Percentiles rank a stretch among this genome's conserved stretches.
phyloP scores from a whole-genome alignment of 164 flowering plant species.

The Vitis vinifera region DNA sequence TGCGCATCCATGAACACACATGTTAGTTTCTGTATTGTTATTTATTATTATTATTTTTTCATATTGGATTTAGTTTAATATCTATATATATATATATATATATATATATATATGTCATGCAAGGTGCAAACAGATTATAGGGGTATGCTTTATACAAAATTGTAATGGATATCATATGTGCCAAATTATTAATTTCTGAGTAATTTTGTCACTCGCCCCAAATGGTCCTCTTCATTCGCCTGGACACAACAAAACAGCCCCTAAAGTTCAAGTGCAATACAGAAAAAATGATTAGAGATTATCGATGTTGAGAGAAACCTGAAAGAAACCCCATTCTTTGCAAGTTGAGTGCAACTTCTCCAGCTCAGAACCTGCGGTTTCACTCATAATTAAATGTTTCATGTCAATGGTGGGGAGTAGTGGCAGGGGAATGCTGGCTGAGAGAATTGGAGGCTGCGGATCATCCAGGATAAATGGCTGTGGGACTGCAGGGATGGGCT shows the following conservation, averaged over 20 bases:
- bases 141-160: no score
- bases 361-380: constrained; percentile 17
- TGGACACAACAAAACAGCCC: no score
- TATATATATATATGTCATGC: no score
- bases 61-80: no score
- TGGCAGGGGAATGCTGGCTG: neutral
- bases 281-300: no score
- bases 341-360: constrained; percentile 38
- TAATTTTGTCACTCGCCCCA: no score
- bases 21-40: neutral
- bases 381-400: constrained; percentile 5
- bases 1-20: constrained; percentile 1
- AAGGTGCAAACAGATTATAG: no score
- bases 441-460: constrained; percentile 3
- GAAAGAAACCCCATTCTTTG: constrained; percentile 51
- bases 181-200: no score
- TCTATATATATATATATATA: no score
- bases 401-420: constrained; percentile 23
- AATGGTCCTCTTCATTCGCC: no score
- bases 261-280: no score
- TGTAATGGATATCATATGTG: no score
- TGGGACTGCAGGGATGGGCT: constrained; percentile 13
- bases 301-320: constrained; percentile 23
- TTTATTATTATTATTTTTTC: neutral
- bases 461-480: neutral